These are phyloP conservation scores for Petunia hybrid DNA, from an alignment of 305 asterid genomes.

Conservation along the genomic window DNA sequence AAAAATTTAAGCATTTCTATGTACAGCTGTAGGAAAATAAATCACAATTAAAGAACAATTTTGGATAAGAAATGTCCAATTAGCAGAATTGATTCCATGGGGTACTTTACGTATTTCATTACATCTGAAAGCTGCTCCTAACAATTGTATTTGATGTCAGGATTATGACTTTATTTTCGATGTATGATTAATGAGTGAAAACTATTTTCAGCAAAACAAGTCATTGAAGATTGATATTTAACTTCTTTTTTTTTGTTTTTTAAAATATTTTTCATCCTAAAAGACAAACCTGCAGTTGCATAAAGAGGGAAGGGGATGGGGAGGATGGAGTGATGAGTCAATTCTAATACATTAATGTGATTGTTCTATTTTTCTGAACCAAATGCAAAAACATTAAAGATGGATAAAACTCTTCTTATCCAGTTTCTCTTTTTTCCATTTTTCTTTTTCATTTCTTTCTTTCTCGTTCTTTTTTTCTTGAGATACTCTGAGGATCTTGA, in stretches of 20 bases:
- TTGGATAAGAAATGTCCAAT: background rate
- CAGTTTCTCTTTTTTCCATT: background rate
- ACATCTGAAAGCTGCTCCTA: background rate
- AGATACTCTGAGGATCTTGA: background rate
- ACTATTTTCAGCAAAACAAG: background rate
- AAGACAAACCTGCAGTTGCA: no score
- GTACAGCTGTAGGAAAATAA: no score
- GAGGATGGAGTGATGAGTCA: background rate
- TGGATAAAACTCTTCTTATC: background rate
- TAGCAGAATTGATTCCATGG: no score
- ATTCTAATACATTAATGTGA: background rate
- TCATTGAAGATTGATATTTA: background rate
- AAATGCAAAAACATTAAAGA: background rate
- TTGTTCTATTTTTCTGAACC: background rate
- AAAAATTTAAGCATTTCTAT: no score
- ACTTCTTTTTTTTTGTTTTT: no score
- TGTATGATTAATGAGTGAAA: background rate
- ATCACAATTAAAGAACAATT: background rate
- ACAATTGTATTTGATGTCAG: background rate
- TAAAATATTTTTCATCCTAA: no score
- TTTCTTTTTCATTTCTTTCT: background rate
- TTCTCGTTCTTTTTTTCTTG: no score
- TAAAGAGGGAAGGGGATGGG: no score
- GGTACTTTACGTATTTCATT: no score
- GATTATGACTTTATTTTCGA: background rate